Evolutionary conservation across 768 basidiomycete species (phyloP).

Genomic region (Tremella mesenterica): DNA sequence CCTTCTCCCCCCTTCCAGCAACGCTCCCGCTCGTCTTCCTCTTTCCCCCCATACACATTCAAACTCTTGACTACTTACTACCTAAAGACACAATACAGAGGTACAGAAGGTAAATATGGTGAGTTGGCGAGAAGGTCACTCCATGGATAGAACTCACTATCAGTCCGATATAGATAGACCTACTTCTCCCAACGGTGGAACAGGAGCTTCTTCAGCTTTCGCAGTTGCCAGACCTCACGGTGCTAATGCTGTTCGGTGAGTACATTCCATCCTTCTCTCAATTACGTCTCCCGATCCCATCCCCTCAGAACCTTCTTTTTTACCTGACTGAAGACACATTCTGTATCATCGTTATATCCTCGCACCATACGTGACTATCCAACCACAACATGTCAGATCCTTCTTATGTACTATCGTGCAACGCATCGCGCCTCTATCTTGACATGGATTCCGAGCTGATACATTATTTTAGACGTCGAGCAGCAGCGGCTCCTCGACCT

Average conservation of each 20-base stretch:
- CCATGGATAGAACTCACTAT: background rate
- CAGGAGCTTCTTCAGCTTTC: constrained; percentile 26
- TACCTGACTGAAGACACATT: too few relatives aligned
- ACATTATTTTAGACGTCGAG: constrained; percentile 35
- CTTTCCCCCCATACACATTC: too few relatives aligned
- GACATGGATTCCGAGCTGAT: background rate
- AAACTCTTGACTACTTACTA: too few relatives aligned
- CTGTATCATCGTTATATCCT: background rate
- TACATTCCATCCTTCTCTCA: background rate
- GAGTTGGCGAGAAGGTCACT: too few relatives aligned
- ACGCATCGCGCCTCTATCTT: background rate
- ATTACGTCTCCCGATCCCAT: too few relatives aligned
- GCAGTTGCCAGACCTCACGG: constrained; percentile 41
- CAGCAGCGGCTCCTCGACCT: constrained; percentile 52
- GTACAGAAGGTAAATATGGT: too few relatives aligned
- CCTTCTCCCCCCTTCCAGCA: too few relatives aligned
- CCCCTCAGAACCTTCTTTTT: too few relatives aligned
- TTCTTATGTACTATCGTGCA: background rate
- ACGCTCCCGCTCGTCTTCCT: too few relatives aligned
- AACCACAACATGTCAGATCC: background rate
- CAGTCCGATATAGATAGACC: constrained; percentile 39
- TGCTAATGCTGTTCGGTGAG: constrained; percentile 44
- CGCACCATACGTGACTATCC: background rate
- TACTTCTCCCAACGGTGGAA: constrained; percentile 31
- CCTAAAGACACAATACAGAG: too few relatives aligned